Evolutionary conservation across 2,329 filamentous ascomycete species (phyloP).

Genomic region (Aspergillus sp.): DNA sequence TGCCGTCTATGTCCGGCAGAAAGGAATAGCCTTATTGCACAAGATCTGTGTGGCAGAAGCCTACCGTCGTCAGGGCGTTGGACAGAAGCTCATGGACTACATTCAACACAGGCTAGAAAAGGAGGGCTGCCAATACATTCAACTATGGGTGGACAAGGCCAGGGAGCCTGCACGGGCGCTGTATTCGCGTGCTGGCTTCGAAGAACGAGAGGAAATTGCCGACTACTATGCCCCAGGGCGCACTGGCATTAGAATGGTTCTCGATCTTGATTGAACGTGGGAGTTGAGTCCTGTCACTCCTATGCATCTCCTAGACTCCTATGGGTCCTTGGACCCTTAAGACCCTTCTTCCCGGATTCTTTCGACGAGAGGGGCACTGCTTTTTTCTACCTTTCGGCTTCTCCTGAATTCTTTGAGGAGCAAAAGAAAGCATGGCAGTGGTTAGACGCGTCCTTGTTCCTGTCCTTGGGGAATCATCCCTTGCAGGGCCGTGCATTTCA

Average conservation of each 20-base stretch:
- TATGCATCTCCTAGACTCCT: conserved; percentile 3
- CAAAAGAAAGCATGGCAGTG: conserved; percentile 11
- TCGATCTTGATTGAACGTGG: conserved; percentile 25
- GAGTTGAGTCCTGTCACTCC: conserved; percentile 15
- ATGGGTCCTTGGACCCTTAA: conserved; percentile 5
- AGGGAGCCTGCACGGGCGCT: conserved; percentile 41
- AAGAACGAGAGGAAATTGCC: conserved; percentile 40
- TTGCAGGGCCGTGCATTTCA: conserved; percentile 27
- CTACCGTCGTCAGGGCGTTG: conserved; percentile 45
- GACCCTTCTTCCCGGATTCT: background rate
- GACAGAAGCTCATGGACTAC: conserved; percentile 39
- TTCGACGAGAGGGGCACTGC: background rate
- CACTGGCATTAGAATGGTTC: conserved; percentile 42
- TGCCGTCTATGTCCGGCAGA: conserved; percentile 42
- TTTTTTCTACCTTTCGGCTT: conserved; percentile 13
- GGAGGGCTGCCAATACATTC: conserved; percentile 45
- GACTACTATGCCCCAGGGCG: conserved; percentile 50
- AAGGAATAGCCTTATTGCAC: conserved; percentile 44
- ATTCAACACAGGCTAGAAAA: conserved; percentile 39
- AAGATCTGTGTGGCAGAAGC: conserved; percentile 48
- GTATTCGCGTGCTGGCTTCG: conserved; percentile 44
- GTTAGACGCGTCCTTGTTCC: conserved; percentile 16
- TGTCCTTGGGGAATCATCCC: conserved; percentile 23
- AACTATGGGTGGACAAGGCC: conserved; percentile 49
- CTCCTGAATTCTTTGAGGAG: conserved; percentile 16